phyloP scores from a whole-genome alignment of 2,329 filamentous ascomycete genomes.

The Daldinia sp. region DNA sequence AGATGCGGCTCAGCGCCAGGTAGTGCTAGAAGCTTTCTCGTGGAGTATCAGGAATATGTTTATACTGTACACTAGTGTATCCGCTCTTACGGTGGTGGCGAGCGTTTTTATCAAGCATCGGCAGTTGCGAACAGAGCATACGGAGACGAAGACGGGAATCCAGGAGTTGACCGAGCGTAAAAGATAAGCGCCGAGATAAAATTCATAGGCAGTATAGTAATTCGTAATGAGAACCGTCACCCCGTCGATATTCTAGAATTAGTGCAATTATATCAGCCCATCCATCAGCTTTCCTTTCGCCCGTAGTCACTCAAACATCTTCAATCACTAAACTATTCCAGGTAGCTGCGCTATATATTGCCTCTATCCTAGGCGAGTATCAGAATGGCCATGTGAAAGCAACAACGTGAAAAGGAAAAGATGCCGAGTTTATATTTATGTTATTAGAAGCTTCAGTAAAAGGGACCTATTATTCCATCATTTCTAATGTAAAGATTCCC shows the following conservation, averaged over 20 bases:
- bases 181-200: background rate
- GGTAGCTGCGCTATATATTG: no score
- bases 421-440: no score
- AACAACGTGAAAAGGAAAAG: no score
- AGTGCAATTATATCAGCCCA: no score
- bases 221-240: background rate
- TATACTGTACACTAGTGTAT: conserved; percentile 55
- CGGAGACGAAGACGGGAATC: conserved; percentile 59
- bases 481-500: no score
- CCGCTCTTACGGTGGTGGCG: conserved; percentile 51
- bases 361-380: no score
- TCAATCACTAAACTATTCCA: no score
- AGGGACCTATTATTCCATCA: no score
- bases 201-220: background rate
- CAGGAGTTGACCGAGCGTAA: conserved; percentile 38
- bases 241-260: background rate
- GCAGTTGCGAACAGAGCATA: conserved; percentile 58
- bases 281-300: no score
- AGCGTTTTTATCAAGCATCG: conserved; percentile 55
- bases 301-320: no score
- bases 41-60: conserved; percentile 59
- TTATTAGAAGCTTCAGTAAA: no score
- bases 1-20: conserved; percentile 50
- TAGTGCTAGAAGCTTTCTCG: conserved; percentile 55
- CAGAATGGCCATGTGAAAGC: no score